Conservation (phyloP, 1,284 basidiomycete genomes). For the Melampsora americana region DNA sequence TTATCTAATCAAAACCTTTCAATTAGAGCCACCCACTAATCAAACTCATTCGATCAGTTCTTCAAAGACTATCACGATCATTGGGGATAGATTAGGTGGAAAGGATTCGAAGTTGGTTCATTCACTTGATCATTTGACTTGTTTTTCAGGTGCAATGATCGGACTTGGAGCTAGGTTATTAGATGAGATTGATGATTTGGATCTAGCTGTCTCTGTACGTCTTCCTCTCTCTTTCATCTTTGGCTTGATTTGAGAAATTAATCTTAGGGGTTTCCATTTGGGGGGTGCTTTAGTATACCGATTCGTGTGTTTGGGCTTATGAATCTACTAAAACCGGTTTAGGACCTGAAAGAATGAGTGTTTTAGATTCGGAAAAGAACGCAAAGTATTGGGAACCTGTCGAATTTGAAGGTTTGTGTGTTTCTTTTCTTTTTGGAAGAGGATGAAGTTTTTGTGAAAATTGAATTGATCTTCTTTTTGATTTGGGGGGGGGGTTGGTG, state of each 20-base stretch:
- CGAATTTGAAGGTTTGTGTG: constrained; percentile 2
- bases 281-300: constrained; percentile 50
- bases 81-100: constrained; percentile 46
- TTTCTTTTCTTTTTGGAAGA: no score
- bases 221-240: not conserved
- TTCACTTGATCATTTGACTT: constrained; percentile 56
- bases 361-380: constrained; percentile 44
- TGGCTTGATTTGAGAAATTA: not conserved
- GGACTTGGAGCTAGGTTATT: constrained; percentile 59
- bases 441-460: constrained; percentile 48
- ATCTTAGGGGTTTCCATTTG: not conserved
- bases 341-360: constrained; percentile 51
- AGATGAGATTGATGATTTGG: constrained; percentile 56
- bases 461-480: no score
- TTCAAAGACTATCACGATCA: not conserved
- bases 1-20: constrained; percentile 55
- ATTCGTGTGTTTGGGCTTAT: constrained; percentile 60
- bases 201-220: constrained; percentile 45
- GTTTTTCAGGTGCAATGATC: constrained; percentile 62
- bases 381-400: constrained; percentile 25
- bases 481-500: no score
- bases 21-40: constrained; percentile 54
- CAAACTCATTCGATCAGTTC: constrained; percentile 51
- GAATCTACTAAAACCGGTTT: constrained; percentile 53
- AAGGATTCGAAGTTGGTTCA: not conserved